Evolutionary conservation across 495 filamentous ascomycete species (phyloP).

Genomic region (Platismatia glauca): DNA sequence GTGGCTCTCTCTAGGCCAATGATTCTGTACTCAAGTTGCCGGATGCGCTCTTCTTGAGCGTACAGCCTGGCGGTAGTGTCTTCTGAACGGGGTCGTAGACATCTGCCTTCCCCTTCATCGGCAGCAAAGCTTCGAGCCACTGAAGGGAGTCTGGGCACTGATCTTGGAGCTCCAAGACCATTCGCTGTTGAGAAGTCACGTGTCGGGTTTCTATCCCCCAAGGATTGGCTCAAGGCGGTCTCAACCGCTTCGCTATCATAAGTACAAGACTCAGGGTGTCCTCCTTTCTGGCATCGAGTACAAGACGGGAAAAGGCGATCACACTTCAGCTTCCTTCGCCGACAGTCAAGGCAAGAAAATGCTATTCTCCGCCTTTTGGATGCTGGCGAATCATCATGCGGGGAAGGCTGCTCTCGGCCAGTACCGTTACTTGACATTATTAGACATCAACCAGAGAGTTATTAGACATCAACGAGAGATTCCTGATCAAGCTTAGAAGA

Average conservation of each 20-base stretch:
- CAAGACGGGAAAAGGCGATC: constrained; percentile 31
- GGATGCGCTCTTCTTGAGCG: constrained; percentile 14
- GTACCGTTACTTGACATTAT: constrained; percentile 10
- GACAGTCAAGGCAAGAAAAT: constrained; percentile 31
- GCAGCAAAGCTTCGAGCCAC: constrained; percentile 12
- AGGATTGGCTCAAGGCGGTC: background rate
- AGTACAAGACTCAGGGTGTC: constrained; percentile 22
- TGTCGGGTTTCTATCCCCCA: background rate
- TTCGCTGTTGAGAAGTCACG: constrained; percentile 6
- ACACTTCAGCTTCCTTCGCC: constrained; percentile 32
- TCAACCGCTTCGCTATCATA: constrained; percentile 22
- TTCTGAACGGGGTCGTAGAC: background rate
- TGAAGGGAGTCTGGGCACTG: constrained; percentile 4
- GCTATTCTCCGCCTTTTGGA: constrained; percentile 23
- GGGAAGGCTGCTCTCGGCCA: constrained; percentile 3
- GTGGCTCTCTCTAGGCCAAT: constrained; percentile 14
- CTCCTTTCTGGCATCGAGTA: constrained; percentile 29
- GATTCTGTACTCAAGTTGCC: constrained; percentile 18
- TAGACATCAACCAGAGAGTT: background rate
- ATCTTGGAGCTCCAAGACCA: constrained; percentile 4
- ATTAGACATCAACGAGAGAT: background rate
- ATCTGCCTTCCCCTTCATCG: constrained; percentile 5
- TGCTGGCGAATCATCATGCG: constrained; percentile 9
- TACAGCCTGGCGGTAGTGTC: constrained; percentile 7
- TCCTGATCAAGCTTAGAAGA: background rate